Evolutionary conservation across 768 basidiomycete species (phyloP).

Genomic region (Termitomyces sp.): DNA sequence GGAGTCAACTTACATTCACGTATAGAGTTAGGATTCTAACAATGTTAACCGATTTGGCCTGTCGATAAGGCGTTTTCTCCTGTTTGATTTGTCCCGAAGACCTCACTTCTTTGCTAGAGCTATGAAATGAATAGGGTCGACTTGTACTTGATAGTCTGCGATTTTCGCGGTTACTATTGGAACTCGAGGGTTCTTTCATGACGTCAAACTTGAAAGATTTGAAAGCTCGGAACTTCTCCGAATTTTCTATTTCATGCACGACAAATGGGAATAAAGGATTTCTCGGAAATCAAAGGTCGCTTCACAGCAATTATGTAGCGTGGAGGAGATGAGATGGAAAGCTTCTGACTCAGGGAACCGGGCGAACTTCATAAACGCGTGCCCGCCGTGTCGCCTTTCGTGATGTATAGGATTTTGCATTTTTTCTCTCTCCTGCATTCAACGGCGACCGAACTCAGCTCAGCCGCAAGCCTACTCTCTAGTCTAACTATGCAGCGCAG

Average conservation of each 20-base stretch:
- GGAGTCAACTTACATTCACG: too few relatives aligned
- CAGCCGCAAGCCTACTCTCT: too few relatives aligned
- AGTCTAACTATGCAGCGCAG: too few relatives aligned
- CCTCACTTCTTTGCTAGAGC: not conserved
- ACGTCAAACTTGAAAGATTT: too few relatives aligned
- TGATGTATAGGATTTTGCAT: too few relatives aligned
- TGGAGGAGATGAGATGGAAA: too few relatives aligned
- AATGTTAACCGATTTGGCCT: not conserved
- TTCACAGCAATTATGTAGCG: not conserved
- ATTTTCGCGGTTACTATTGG: conserved; percentile 7
- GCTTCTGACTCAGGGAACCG: too few relatives aligned
- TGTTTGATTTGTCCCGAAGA: not conserved
- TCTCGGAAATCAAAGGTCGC: not conserved
- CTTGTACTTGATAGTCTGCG: conserved; percentile 3
- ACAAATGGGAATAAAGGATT: not conserved
- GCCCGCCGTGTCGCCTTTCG: too few relatives aligned
- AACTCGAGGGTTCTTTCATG: conserved; percentile 14
- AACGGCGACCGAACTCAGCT: too few relatives aligned
- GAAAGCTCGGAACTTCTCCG: not conserved
- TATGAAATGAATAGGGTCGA: not conserved
- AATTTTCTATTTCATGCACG: not conserved
- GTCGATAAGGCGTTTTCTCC: not conserved
- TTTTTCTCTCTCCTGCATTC: too few relatives aligned
- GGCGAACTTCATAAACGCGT: too few relatives aligned
- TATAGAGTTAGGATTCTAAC: too few relatives aligned